Base-by-base conservation (phyloP, 2,329 filamentous ascomycete genomes). In the Aspergillus sp. region DNA sequence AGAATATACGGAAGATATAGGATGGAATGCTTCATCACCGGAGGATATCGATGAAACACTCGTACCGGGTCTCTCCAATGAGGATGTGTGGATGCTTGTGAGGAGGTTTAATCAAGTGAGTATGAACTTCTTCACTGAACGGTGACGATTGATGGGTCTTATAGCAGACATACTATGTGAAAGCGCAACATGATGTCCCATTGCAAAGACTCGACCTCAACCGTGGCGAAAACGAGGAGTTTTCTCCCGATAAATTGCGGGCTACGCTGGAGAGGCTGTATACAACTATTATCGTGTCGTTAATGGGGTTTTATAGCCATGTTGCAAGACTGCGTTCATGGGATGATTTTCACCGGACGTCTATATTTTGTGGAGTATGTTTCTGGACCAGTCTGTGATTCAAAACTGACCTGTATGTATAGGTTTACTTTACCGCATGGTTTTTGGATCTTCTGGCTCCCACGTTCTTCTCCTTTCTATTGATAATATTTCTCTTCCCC, bases 181-280 rank as follows among this genome's bases (percentile, higher is more conserved):
- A 86, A 60, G 80, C 85, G 27, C 79, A 83, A 13, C 66, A 74
- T 1, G 64, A 74, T 37, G 62, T 77, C 4, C 74, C 78, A 1
- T 76, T 85, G 2, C 85, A 83, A 4, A 80, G 82, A 19, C 68
- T 94, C 33, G 88, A 94, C 61, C 75, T 94, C 45, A 88, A 90
- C 54, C 85, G 88, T 43, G 83, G 86, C 5, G 85, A 90, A 19
- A 82, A 90, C 43, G 88, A 93, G 50, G 84, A 89, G 42, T 93
- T 93, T 61, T 87, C 85, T 0, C 88, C 88, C 0, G 87, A 93
- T 57, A 93, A 93, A 66, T 70, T 94, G 42, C 78, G 88, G 7
- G 81, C 83, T 6, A 89, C 86, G 40, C 62, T 93, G 7, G 88
- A 94, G 65, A 75, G 89, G 10, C 70, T 93, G 7, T 95, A 94